These are phyloP conservation scores for Globisporangium lucens DNA, from an alignment of 352 stramenopile genomes.

Conservation along the genomic window DNA sequence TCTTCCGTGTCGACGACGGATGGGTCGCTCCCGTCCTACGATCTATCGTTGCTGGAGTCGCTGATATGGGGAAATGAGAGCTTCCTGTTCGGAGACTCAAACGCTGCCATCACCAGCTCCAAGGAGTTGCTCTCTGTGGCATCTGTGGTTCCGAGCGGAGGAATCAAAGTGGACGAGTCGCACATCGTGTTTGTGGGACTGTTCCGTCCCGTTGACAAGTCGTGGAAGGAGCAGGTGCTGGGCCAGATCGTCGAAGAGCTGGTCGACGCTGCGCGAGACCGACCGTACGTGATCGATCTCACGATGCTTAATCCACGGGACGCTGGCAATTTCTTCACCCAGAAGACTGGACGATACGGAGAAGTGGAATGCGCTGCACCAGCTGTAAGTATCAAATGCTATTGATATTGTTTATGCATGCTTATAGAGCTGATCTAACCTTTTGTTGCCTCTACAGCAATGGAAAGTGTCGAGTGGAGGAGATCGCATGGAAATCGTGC, in stretches of 20 bases:
- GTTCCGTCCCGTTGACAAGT: conserved; percentile 55
- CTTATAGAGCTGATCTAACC: conserved; percentile 1
- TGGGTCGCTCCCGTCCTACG: conserved; percentile 54
- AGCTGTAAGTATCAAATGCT: conserved; percentile 32
- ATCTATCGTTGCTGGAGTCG: conserved; percentile 65
- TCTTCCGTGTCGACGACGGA: conserved; percentile 20
- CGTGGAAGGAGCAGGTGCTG: conserved; percentile 46
- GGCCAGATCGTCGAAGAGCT: conserved; percentile 62
- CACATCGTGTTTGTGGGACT: conserved; percentile 54
- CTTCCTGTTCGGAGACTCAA: conserved; percentile 40
- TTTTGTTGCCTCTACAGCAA: conserved; percentile 40
- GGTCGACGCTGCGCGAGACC: conserved; percentile 42
- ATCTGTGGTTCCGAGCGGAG: conserved; percentile 39
- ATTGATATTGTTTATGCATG: not conserved
- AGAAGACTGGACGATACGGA: conserved; percentile 64
- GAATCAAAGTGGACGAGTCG: conserved; percentile 42
- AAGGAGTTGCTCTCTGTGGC: conserved; percentile 27
- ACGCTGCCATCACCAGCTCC: conserved; percentile 20
- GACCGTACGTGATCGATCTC: conserved; percentile 57
- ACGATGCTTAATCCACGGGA: conserved; percentile 57
- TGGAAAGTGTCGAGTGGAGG: conserved; percentile 63
- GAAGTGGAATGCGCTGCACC: conserved; percentile 71
- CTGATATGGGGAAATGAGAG: conserved; percentile 72
- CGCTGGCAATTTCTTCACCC: conserved; percentile 59
- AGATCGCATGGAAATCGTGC: conserved; percentile 57